Base-by-base conservation (phyloP, 768 basidiomycete species). In the Terana coerulea region DNA sequence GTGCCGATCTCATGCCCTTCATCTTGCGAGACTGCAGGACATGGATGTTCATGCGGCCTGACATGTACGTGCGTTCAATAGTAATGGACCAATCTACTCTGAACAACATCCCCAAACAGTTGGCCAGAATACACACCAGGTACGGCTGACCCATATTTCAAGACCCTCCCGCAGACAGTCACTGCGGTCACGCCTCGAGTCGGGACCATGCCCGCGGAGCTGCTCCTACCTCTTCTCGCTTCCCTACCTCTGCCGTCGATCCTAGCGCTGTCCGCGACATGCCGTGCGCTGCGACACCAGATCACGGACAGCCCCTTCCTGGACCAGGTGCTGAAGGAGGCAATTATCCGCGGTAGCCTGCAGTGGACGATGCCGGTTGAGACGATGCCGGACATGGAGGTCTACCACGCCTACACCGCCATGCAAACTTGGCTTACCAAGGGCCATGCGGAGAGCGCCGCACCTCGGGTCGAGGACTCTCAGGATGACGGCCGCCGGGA, bases 11-110 rank as follows among this genome's bases (percentile, higher is more conserved):
- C 2, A 3, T 50, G 6, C 48, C 48, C 19, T 35, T 37, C n/a
- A 12, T 50, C 36, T 21, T 50, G 37, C 36, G 24, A 2, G 48
- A 50, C 28, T 9, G 15, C 17, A 19, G 48, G 15, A 37, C 39
- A 5, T 50, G 48, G 48, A 50, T 50, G 48, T 50, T 50, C 39
- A 50, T 50, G 48, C 35, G 48, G 7, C 48, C 48, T 5, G 35
- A 50, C 39, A 31, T 50, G 48, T 50, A 39, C 5, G 48, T 28
- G 19, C 36, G 9, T 1, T 22, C 33, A n/a, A 10, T n/a, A n/a
- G n/a, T n/a, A n/a, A n/a, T n/a, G n/a, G n/a, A n/a, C n/a, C n/a
- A n/a, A n/a, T n/a, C n/a, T n/a, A n/a, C n/a, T n/a, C n/a, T n/a
- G n/a, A n/a, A n/a, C n/a, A n/a, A n/a, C n/a, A n/a, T n/a, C n/a